Base-by-base conservation (phyloP, 441 rosid species). In the Arabidopsis lyrata region DNA sequence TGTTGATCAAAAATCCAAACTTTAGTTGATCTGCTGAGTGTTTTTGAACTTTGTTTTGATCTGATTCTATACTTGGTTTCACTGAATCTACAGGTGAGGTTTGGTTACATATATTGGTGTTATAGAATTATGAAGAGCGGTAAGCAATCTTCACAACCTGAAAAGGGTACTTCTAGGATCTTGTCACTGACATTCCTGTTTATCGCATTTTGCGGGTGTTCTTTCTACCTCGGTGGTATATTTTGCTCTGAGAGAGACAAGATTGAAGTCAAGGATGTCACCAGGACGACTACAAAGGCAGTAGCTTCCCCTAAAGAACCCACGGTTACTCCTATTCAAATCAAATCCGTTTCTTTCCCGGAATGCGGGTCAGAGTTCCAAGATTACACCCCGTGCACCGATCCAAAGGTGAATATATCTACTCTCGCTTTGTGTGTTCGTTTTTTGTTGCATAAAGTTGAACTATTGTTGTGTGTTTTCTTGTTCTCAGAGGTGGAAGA, bases 311-410 rank as follows among this genome's bases (percentile, higher is more conserved):
- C 90, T 8, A 90, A 83, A 66, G 93, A 87, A 38, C 63, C 85
- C 0, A 41, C 60, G 0, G 84, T 80, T 29, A 59, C 84, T 52
- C 88, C 97, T 49, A 83, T 90, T 38, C 88, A 89, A 50, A 63
- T 89, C 57, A 92, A 89, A 69, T 58, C 90, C 2, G 69, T 82
- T 42, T 74, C 83, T 24, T 95, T 95, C 77, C 91, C 87, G 0
- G 96, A 89, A 61, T 95, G 99, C 70, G 86, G 95, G 56, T 64
- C 64, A 48, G 90, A 86, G 71, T 87, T 85, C 63, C 98, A 95
- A 77, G 99, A 95, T 79, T 92, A 88, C 86, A 95, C 99, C 16
- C 98, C 99, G 0, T 95, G 99, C 77, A 92, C 98, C 0, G 96
- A 95, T 88, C 98, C 99, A 56, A 86, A 70, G 93, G 99, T 95